Conservation (phyloP, 495 filamentous ascomycete species). For the Margaritispora aquatica region DNA sequence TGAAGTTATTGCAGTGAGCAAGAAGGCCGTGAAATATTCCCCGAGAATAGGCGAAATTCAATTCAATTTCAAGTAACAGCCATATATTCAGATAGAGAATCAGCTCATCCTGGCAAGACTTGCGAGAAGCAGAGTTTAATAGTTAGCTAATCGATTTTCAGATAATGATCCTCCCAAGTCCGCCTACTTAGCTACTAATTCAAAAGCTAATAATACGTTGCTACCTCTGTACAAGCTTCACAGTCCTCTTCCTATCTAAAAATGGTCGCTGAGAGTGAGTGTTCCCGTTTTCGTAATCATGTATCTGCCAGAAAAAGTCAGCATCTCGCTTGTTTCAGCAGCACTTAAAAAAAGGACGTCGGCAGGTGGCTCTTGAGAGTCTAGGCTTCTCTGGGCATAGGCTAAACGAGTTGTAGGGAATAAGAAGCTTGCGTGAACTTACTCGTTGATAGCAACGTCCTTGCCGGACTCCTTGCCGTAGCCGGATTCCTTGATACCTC, state of each 20-base stretch:
- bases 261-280: slow-evolving; percentile 55
- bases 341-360: background rate
- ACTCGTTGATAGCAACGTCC: slow-evolving; percentile 60
- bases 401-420: background rate
- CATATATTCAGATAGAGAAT: no score
- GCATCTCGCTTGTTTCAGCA: background rate
- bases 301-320: slow-evolving; percentile 29
- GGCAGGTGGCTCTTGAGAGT: no score
- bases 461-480: slow-evolving; percentile 74
- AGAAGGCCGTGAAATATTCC: no score
- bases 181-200: no score
- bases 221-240: background rate
- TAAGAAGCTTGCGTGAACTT: background rate
- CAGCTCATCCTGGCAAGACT: no score
- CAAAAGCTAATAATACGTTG: background rate
- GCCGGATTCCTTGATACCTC: slow-evolving; percentile 68
- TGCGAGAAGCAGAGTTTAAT: no score
- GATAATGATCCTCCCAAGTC: no score
- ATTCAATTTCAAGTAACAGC: no score
- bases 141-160: no score
- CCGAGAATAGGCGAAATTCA: no score
- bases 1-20: no score
- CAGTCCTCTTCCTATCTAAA: background rate
- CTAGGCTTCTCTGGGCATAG: background rate
- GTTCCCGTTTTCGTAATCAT: slow-evolving; percentile 68